phyloP scores from a whole-genome alignment of 345 rosid genomes.

The Eucalyptus albens region DNA sequence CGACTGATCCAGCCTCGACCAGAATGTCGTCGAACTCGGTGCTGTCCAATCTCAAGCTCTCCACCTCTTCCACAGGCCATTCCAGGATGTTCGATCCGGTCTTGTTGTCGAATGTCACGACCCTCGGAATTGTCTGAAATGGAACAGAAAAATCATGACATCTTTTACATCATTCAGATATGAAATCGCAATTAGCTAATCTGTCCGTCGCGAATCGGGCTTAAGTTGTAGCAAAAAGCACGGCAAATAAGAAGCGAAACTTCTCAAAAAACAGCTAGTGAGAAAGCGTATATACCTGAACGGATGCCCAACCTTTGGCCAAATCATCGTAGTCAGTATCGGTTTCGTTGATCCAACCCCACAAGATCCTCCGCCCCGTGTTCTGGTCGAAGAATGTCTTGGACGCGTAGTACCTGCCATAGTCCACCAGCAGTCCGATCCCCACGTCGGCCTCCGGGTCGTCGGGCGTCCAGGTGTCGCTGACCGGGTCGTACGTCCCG shows the following conservation, averaged over 20 bases:
- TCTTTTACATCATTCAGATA: background rate
- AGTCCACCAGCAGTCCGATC: constrained; percentile 64
- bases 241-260: background rate
- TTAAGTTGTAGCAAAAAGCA: background rate
- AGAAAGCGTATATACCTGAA: constrained; percentile 41
- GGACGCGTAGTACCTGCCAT: constrained; percentile 85
- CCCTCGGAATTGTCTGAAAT: constrained; percentile 63
- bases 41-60: constrained; percentile 55
- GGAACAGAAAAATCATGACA: background rate
- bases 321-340: constrained; percentile 63
- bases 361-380: constrained; percentile 57
- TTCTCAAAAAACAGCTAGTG: background rate
- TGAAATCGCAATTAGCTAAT: background rate
- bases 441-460: constrained; percentile 71
- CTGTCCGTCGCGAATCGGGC: background rate
- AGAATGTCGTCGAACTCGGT: constrained; percentile 25
- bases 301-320: constrained; percentile 85
- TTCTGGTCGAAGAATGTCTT: constrained; percentile 73
- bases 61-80: constrained; percentile 87
- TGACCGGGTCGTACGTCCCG: constrained; percentile 52
- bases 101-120: constrained; percentile 44
- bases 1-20: constrained; percentile 43
- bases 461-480: constrained; percentile 74
- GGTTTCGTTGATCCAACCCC: constrained; percentile 97
- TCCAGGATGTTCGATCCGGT: constrained; percentile 59